Evolutionary conservation across 2,329 filamentous ascomycete genomes (phyloP).

Genomic region (Penicillium decumbens): DNA sequence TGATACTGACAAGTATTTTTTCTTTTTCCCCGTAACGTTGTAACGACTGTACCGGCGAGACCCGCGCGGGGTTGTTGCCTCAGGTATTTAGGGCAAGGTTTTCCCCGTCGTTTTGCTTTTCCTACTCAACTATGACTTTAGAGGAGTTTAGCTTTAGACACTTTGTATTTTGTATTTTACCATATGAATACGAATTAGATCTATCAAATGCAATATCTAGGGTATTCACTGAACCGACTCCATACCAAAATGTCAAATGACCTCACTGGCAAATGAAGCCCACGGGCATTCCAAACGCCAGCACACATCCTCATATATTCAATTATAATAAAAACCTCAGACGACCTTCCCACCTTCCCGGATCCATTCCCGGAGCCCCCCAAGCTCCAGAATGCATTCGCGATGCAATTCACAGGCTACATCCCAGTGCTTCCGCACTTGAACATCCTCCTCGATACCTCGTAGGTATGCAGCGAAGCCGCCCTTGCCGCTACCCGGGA

Average conservation of each 20-base stretch:
- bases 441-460: conserved; percentile 44
- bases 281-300: background rate
- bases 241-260: background rate
- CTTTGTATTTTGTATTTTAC: no score
- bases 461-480: conserved; percentile 45
- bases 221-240: conserved; percentile 5
- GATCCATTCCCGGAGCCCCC: conserved; percentile 38
- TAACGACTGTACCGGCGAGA: background rate
- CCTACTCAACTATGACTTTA: no score
- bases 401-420: conserved; percentile 45
- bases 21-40: conserved; percentile 2
- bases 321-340: background rate
- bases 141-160: no score
- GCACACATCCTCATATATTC: background rate
- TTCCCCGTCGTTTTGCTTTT: background rate
- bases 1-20: background rate
- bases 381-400: conserved; percentile 41
- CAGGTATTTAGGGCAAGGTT: conserved; percentile 2
- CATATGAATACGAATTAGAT: background rate
- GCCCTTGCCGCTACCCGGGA: conserved; percentile 32
- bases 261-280: background rate
- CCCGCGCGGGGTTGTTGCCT: conserved; percentile 1
- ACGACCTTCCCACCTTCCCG: conserved; percentile 31
- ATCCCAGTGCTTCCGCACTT: conserved; percentile 47
- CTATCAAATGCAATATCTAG: conserved; percentile 3